Evolutionary conservation across 495 filamentous ascomycete species (phyloP).

Genomic region (Xylaria nigripes): DNA sequence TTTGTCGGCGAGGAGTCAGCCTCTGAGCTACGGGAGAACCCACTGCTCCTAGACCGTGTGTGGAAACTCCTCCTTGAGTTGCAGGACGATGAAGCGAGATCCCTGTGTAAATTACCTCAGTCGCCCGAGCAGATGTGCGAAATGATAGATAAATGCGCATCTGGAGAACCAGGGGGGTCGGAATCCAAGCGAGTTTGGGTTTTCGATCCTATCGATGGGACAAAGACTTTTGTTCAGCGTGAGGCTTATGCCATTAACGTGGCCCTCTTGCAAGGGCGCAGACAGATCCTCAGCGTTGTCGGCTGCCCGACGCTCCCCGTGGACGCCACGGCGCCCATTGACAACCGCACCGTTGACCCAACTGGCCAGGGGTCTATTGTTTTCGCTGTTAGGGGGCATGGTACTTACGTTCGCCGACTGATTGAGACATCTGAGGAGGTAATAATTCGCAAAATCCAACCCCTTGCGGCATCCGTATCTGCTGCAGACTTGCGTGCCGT

Average conservation of each 20-base stretch:
- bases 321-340: conserved; percentile 24
- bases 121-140: conserved; percentile 50
- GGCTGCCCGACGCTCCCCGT: conserved; percentile 51
- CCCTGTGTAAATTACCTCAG: conserved; percentile 33
- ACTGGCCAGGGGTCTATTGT: conserved; percentile 48
- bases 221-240: conserved; percentile 53
- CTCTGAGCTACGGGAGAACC: conserved; percentile 42
- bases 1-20: conserved; percentile 59
- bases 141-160: conserved; percentile 53
- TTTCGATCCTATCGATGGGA: conserved; percentile 67
- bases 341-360: conserved; percentile 39
- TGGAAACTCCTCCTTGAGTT: conserved; percentile 38
- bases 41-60: conserved; percentile 43
- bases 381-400: conserved; percentile 48
- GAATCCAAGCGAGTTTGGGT: conserved; percentile 48
- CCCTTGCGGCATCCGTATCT: conserved; percentile 20
- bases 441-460: conserved; percentile 13
- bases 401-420: conserved; percentile 46
- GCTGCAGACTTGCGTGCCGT: conserved; percentile 29
- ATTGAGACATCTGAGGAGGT: conserved; percentile 9
- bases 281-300: conserved; percentile 37
- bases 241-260: conserved; percentile 53
- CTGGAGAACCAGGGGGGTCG: conserved; percentile 30
- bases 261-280: conserved; percentile 31
- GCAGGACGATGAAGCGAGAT: conserved; percentile 22